Conservation (phyloP, 106 monocot species). For the Acorus gramineus region DNA sequence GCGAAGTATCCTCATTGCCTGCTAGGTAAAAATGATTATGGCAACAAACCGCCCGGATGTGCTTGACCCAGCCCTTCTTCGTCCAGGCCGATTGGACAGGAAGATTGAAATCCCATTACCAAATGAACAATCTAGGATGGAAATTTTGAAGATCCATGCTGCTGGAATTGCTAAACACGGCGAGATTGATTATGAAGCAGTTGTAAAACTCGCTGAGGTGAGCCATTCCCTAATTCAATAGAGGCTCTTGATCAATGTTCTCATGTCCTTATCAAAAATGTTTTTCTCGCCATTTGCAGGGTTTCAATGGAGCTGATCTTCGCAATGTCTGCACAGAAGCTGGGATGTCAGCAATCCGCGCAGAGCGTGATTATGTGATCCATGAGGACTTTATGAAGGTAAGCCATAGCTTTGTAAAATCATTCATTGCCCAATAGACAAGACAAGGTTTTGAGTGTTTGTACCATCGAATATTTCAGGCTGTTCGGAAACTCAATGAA, state of each 20-base stretch:
- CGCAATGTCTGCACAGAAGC: slow-evolving; percentile 96
- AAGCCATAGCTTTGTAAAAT: neutral
- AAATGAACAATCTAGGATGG: slow-evolving; percentile 92
- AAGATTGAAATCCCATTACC: slow-evolving; percentile 97
- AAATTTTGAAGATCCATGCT: slow-evolving; percentile 95
- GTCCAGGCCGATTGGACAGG: slow-evolving; percentile 81
- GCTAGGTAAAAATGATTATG: slow-evolving; percentile 98
- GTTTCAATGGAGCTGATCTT: slow-evolving; percentile 96
- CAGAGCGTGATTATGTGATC: slow-evolving; percentile 90
- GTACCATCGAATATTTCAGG: slow-evolving; percentile 20
- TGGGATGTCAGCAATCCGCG: slow-evolving; percentile 93
- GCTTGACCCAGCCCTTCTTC: slow-evolving; percentile 86
- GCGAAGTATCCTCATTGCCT: neutral
- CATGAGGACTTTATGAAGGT: slow-evolving; percentile 99
- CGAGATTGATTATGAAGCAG: slow-evolving; percentile 89
- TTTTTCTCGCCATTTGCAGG: slow-evolving; percentile 26
- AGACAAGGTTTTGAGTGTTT: neutral
- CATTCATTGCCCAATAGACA: too few relatives aligned
- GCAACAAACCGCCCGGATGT: slow-evolving; percentile 97
- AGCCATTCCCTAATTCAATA: slow-evolving; percentile 1
- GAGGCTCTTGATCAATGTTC: neutral
- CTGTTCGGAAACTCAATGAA: slow-evolving; percentile 76
- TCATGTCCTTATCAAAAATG: neutral
- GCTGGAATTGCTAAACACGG: slow-evolving; percentile 94
- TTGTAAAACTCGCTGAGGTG: slow-evolving; percentile 90